Evolutionary conservation across 2,329 filamentous ascomycete genomes (phyloP), one percentile per base, ranked within the genome.

Genomic region (Pseudogymnoascus sp.): DNA sequence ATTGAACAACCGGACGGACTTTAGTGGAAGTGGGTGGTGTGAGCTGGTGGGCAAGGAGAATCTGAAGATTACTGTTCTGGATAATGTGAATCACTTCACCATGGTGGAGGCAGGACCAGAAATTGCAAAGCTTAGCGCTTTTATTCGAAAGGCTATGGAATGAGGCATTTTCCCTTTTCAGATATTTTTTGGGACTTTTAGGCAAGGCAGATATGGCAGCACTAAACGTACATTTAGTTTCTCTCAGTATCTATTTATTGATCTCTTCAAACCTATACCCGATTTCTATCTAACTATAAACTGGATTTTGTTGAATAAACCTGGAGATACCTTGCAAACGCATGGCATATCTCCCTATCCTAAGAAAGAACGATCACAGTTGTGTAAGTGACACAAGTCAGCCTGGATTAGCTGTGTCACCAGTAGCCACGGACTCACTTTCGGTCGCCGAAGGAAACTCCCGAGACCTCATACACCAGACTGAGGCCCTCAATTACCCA

Each of bases 51-150:
- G 37, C n/a, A 37, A 23, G 14, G 60, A 63, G 11, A 62, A 59
- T 19, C 52, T 61, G 49, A 55, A 31, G n/a, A 55, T 55, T 10
- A 19, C 49, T 2, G 29, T 43, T 26, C 12, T 60, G 37, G 38
- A 49, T 16, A 41, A 41, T n/a, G 63, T 55, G 26, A 64, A 64
- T 59, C 63, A 64, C 29, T 64, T 64, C 37, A 59, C 63, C 12
- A 62, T 64, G 60, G 55, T 64, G 61, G 61, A 39, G 21, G n/a
- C 49, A 19, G 49, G 49, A 8, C 49, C 49, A 19, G 49, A 55
- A 19, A 55, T 55, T 14, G 16, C 26, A n/a, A 55, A 55, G n/a
- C 29, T 55, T 6, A 33, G 29, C 49, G 16, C n/a, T 19, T 55
- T 55, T 55, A 55, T 55, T 33, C 19, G n/a, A 12, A 55, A 19